phyloP scores from a whole-genome alignment of 768 basidiomycete species.

The Tremella yokohamensis region DNA sequence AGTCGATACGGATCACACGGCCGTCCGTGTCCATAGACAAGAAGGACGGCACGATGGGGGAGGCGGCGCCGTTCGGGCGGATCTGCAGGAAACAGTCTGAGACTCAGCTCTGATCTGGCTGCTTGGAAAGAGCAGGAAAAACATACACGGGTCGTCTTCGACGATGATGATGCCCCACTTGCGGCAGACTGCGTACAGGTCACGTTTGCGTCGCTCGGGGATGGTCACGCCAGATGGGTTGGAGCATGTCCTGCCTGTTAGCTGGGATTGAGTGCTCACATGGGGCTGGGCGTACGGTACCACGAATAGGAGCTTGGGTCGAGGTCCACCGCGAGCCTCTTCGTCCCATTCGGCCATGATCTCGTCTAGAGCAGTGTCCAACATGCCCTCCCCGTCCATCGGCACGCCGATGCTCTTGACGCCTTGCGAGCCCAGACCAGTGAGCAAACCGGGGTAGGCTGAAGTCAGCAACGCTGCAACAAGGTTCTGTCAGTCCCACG shows the following conservation, averaged over 20 bases:
- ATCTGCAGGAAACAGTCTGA: constrained; percentile 48
- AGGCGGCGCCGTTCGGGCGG: constrained; percentile 30
- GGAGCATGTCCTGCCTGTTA: constrained; percentile 55
- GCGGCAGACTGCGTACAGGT: constrained; percentile 71
- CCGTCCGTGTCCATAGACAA: constrained; percentile 38
- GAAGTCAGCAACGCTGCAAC: not conserved
- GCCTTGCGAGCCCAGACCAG: constrained; percentile 55
- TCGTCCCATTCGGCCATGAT: constrained; percentile 66
- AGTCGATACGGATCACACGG: constrained; percentile 40
- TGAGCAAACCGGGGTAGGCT: constrained; percentile 51
- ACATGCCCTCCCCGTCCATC: constrained; percentile 68
- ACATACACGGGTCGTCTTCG: constrained; percentile 64
- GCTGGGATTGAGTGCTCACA: not conserved
- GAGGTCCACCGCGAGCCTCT: constrained; percentile 55
- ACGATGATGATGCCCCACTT: constrained; percentile 72
- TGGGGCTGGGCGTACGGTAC: constrained; percentile 15
- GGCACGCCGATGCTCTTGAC: constrained; percentile 52
- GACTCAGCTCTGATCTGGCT: constrained; percentile 40
- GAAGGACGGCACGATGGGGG: constrained; percentile 38
- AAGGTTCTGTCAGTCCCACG: not conserved
- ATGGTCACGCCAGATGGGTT: constrained; percentile 76
- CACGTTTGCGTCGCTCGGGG: constrained; percentile 61
- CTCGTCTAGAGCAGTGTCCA: constrained; percentile 58
- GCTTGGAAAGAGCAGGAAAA: not conserved
- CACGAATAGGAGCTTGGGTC: constrained; percentile 54